phyloP scores from a whole-genome alignment of 768 basidiomycete genomes.

The Pisolithus orientalis region DNA sequence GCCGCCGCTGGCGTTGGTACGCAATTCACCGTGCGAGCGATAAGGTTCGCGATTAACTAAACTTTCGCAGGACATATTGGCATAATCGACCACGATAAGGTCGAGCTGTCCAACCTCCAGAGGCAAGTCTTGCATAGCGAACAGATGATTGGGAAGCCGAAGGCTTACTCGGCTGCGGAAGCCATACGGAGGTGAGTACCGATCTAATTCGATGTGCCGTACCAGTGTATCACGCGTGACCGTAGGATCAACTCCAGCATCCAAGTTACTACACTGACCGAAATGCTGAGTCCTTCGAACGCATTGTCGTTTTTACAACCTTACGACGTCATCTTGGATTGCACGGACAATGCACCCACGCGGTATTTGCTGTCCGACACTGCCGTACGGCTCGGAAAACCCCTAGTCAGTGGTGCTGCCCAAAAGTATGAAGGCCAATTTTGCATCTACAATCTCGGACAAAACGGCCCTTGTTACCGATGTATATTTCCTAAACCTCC shows the following conservation, averaged over 20 bases:
- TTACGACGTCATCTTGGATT: conserved; percentile 83
- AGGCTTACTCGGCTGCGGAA: conserved; percentile 74
- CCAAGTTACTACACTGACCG: conserved; percentile 46
- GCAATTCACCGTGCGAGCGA: conserved; percentile 17
- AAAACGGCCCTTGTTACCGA: conserved; percentile 83
- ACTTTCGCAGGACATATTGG: conserved; percentile 63
- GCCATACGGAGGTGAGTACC: conserved; percentile 56
- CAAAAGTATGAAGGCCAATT: conserved; percentile 81
- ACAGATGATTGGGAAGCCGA: conserved; percentile 63
- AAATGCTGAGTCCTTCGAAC: conserved; percentile 54
- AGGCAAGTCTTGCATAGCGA: conserved; percentile 88
- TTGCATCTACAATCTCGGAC: conserved; percentile 64
- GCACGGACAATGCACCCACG: conserved; percentile 89
- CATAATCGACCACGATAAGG: conserved; percentile 83
- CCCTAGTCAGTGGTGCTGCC: conserved; percentile 91
- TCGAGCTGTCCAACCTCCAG: conserved; percentile 87
- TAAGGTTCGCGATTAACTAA: conserved; percentile 2
- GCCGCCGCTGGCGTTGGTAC: conserved; percentile 87
- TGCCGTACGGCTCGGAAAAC: conserved; percentile 66
- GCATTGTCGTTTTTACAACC: conserved; percentile 52
- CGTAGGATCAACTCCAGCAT: conserved; percentile 70
- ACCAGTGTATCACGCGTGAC: neutral
- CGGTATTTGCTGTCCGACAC: conserved; percentile 91
- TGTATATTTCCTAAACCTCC: conserved; percentile 88
- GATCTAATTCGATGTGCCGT: neutral